Evolutionary conservation across 2,329 filamentous ascomycete species (phyloP).

Genomic region (Penicillium frequentans): DNA sequence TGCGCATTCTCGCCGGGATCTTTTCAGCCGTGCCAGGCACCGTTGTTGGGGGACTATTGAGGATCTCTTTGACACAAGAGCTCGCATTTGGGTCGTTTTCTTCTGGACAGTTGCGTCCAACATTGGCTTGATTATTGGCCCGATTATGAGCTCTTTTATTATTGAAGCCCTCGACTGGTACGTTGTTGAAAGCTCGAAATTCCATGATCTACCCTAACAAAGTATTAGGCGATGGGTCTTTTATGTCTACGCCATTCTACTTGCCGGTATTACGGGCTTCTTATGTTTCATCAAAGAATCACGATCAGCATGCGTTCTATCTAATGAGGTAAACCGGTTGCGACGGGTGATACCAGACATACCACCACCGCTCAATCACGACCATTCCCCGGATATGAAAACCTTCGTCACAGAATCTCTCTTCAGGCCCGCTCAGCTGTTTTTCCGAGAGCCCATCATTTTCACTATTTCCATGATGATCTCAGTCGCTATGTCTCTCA

Average conservation of each 20-base stretch:
- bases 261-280: conserved; percentile 30
- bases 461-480: conserved; percentile 43
- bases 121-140: conserved; percentile 43
- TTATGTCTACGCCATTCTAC: conserved; percentile 41
- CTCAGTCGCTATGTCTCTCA: conserved; percentile 43
- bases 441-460: conserved; percentile 50
- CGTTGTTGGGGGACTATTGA: conserved; percentile 49
- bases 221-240: conserved; percentile 46
- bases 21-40: conserved; percentile 50
- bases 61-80: conserved; percentile 47
- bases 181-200: conserved; percentile 21
- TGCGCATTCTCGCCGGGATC: conserved; percentile 46
- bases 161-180: conserved; percentile 38
- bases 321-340: conserved; percentile 28
- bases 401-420: conserved; percentile 40
- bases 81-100: conserved; percentile 48
- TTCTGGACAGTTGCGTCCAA: conserved; percentile 44
- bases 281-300: conserved; percentile 43
- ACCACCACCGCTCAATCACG: conserved; percentile 37
- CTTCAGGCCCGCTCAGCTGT: conserved; percentile 41
- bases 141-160: conserved; percentile 45
- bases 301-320: conserved; percentile 44
- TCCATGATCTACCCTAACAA: conserved; percentile 22
- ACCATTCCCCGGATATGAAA: conserved; percentile 35
- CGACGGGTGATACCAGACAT: conserved; percentile 22